These are phyloP conservation scores for Fusarium pseudocircinatum DNA, from an alignment of 2,329 filamentous ascomycete genomes.

Conservation along the genomic window DNA sequence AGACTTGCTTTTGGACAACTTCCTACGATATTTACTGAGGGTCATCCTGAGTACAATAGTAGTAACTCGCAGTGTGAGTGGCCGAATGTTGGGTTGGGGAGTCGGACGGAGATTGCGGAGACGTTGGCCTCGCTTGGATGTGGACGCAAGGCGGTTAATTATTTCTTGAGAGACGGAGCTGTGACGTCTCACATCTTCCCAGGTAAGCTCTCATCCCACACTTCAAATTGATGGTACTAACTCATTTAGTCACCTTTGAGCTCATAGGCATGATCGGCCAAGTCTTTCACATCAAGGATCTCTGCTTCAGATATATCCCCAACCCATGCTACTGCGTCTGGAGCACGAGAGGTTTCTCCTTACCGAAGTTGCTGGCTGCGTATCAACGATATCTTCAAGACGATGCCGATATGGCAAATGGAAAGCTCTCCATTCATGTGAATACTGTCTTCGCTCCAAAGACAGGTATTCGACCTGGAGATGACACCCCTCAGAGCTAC, in stretches of 20 bases:
- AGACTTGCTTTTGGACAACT: conserved; percentile 14
- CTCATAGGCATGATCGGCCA: conserved; percentile 16
- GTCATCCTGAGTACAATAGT: rapidly evolving
- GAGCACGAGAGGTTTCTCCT: not conserved
- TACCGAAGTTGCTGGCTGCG: not conserved
- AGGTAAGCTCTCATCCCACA: not conserved
- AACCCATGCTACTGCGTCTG: conserved; percentile 19
- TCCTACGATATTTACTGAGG: not conserved
- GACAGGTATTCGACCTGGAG: not conserved
- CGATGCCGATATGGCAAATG: not conserved
- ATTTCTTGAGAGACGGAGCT: conserved; percentile 7
- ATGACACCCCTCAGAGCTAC: not conserved
- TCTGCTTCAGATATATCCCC: conserved; percentile 21
- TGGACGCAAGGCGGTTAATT: conserved; percentile 6
- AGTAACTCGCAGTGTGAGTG: rapidly evolving
- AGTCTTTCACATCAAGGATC: conserved; percentile 15
- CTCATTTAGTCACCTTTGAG: not conserved
- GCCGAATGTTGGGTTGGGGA: not conserved
- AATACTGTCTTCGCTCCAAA: not conserved
- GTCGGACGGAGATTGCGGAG: not conserved
- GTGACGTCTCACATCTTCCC: conserved; percentile 9
- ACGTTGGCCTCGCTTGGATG: not conserved
- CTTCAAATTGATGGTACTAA: not conserved
- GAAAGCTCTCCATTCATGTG: not conserved
- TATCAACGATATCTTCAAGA: not conserved